Conservation (phyloP, 78 protist genomes). For the Dictyostelium brefeldianum region DNA sequence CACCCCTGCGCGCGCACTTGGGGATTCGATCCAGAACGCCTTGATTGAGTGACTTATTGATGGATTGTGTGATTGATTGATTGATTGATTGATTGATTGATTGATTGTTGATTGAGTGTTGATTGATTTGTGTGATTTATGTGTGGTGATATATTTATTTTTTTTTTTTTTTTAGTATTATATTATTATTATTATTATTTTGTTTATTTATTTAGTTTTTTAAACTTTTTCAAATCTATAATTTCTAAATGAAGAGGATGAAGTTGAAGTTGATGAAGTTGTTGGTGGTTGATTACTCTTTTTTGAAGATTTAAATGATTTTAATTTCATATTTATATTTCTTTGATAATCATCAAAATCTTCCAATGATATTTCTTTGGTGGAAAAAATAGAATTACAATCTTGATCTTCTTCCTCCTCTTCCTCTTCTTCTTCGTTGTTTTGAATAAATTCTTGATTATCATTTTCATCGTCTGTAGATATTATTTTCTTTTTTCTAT, state of each 20-base stretch:
- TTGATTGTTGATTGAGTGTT: no score
- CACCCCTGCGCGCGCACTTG: no score
- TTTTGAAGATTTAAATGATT: neutral
- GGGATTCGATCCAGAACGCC: no score
- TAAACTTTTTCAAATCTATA: neutral
- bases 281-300: neutral
- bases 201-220: no score
- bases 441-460: neutral
- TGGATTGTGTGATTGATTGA: no score
- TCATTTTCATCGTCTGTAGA: neutral
- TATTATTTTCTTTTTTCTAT: no score
- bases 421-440: neutral
- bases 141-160: no score
- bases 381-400: neutral
- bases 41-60: no score
- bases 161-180: no score
- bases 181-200: no score
- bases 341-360: conserved; percentile 2
- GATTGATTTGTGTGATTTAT: no score
- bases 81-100: no score
- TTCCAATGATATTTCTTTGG: neutral
- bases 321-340: neutral
- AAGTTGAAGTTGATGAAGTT: conserved; percentile 3
- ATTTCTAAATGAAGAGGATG: neutral
- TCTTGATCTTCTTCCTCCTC: neutral